A percentile compares a stretch with the other conserved stretches of the same genome.
Evolutionary conservation across 192 early-diverging fungal species (phyloP).

Genomic region (Coemansia sp.): DNA sequence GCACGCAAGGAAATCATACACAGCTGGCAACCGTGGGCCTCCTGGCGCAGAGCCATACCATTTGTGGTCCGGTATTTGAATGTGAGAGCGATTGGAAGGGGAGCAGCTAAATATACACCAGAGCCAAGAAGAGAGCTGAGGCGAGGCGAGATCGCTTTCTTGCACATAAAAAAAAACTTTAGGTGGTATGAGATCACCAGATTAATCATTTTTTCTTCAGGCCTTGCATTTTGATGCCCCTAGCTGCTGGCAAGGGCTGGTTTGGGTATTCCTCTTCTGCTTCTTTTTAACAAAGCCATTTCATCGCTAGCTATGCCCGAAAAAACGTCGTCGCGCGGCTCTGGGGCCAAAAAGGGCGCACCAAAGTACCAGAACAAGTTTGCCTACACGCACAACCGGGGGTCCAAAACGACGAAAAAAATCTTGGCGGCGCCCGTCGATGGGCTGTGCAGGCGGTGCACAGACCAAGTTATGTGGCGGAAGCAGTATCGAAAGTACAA

Average conservation of each 20-base stretch:
- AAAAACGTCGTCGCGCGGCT: constrained; percentile 40
- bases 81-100: neutral
- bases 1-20: neutral
- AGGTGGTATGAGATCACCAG: neutral
- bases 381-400: constrained; percentile 85
- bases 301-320: constrained; percentile 23
- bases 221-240: neutral
- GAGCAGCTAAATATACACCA: neutral
- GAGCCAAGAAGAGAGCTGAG: neutral
- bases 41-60: neutral
- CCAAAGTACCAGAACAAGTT: constrained; percentile 91
- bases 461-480: constrained; percentile 74
- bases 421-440: constrained; percentile 77
- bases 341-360: constrained; percentile 63
- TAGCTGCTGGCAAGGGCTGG: neutral
- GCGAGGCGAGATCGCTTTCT: neutral
- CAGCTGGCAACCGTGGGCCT: neutral
- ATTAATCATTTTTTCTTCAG: neutral
- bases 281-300: neutral
- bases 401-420: constrained; percentile 70
- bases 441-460: constrained; percentile 76
- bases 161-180: neutral
- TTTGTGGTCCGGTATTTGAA: neutral
- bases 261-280: neutral
- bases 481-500: constrained; percentile 98